These are phyloP conservation scores for Ganoderma multipileum DNA, from an alignment of 1,284 basidiomycete genomes.

Conservation along the genomic window DNA sequence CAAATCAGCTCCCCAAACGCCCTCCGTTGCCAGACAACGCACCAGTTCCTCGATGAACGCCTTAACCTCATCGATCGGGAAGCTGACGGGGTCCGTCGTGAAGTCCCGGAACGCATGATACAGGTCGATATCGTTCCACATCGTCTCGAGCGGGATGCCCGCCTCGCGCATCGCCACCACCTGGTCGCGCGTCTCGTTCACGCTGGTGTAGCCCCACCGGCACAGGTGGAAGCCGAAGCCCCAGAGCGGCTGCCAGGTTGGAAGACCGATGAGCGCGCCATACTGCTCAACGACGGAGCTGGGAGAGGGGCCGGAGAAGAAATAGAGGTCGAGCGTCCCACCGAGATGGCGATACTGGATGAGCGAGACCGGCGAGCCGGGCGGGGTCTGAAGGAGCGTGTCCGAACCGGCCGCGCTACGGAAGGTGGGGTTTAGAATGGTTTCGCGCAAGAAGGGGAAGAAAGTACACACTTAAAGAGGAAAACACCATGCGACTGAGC, in stretches of 20 bases:
- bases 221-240: conserved; percentile 78
- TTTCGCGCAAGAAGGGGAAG: conserved; percentile 41
- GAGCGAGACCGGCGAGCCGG: conserved; percentile 54
- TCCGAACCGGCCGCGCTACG: conserved; percentile 63
- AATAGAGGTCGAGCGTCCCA: conserved; percentile 67
- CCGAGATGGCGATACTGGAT: conserved; percentile 73
- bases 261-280: conserved; percentile 62
- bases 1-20: background rate
- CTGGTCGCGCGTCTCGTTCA: conserved; percentile 47
- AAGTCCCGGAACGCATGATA: conserved; percentile 74
- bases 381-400: conserved; percentile 60
- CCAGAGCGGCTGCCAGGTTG: conserved; percentile 73
- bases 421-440: background rate
- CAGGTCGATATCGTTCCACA: conserved; percentile 83
- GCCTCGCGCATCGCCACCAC: conserved; percentile 67
- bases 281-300: conserved; percentile 73
- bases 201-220: conserved; percentile 49
- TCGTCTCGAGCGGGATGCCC: conserved; percentile 71
- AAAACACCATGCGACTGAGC: conserved; percentile 76
- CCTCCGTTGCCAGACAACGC: conserved; percentile 25
- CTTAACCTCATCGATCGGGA: conserved; percentile 62
- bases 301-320: conserved; percentile 75
- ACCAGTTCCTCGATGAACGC: conserved; percentile 68
- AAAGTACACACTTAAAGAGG: conserved; percentile 64
- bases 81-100: conserved; percentile 70